Evolutionary conservation across 2,329 filamentous ascomycete species (phyloP).

Genomic region (Colletotrichum truncatum): DNA sequence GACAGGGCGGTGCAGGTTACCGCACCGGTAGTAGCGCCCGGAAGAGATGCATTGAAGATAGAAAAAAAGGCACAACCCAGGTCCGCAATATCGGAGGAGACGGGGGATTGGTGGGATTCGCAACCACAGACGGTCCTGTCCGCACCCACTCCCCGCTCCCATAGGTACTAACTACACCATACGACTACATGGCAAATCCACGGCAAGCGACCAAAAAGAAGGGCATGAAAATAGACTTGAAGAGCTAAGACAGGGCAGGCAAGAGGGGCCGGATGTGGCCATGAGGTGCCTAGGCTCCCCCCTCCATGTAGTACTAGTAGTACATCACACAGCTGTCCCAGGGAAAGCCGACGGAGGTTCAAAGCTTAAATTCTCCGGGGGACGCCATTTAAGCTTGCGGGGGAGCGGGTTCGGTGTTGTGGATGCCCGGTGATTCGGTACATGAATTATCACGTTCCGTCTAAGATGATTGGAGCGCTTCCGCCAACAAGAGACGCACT

Average conservation of each 20-base stretch:
- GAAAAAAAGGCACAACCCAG: not conserved
- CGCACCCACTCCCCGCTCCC: too few species aligned
- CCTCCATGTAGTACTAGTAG: too few species aligned
- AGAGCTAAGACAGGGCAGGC: too few species aligned
- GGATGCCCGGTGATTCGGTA: not conserved
- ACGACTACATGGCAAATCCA: too few species aligned
- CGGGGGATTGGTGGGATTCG: conserved; percentile 21
- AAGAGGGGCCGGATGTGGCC: too few species aligned
- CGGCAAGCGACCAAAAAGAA: too few species aligned
- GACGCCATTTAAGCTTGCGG: not conserved
- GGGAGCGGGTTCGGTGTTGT: not conserved
- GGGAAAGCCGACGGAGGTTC: conserved; percentile 3
- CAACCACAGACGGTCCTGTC: not conserved
- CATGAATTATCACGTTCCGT: not conserved
- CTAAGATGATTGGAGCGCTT: conserved; percentile 10
- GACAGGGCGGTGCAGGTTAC: not conserved
- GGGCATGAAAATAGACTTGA: too few species aligned
- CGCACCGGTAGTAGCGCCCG: not conserved
- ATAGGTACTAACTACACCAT: too few species aligned
- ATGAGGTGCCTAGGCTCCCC: too few species aligned
- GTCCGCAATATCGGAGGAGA: conserved; percentile 1
- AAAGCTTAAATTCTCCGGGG: conserved; percentile 21
- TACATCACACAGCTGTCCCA: too few species aligned
- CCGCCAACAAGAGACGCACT: not conserved
- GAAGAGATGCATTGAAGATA: not conserved